These are phyloP conservation scores for Celoporthe dispersa DNA, from an alignment of 2,329 filamentous ascomycete species.

Conservation along the genomic window DNA sequence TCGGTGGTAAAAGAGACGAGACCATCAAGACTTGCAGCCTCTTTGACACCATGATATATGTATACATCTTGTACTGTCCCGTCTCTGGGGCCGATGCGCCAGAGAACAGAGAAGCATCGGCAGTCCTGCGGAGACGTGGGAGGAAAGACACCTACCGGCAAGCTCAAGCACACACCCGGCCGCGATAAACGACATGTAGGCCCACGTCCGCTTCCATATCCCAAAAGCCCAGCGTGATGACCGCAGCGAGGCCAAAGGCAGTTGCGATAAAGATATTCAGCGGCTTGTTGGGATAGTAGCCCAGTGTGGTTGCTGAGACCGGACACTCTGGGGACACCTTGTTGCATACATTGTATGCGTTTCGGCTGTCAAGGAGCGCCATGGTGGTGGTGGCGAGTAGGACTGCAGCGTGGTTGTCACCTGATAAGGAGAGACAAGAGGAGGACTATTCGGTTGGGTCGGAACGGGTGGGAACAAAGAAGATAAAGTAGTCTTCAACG, in stretches of 20 bases:
- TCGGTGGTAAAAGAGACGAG: neutral
- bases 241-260: constrained; percentile 50
- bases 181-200: constrained; percentile 54
- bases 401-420: neutral
- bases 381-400: neutral
- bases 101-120: neutral
- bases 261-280: constrained; percentile 59
- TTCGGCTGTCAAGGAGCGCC: constrained; percentile 23
- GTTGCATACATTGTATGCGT: constrained; percentile 40
- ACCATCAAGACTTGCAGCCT: neutral
- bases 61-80: neutral
- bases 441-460: neutral
- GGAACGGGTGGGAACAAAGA: neutral
- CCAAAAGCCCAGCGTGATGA: constrained; percentile 51
- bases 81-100: neutral
- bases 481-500: neutral
- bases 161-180: constrained; percentile 57
- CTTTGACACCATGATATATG: neutral
- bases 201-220: constrained; percentile 58
- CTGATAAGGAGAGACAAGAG: no score
- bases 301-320: constrained; percentile 56
- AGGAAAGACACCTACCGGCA: constrained; percentile 45
- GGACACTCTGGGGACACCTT: constrained; percentile 51
- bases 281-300: constrained; percentile 61
- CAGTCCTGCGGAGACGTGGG: neutral